phyloP scores from a whole-genome alignment of 2,329 filamentous ascomycete species.

The Aspergillus sp. region DNA sequence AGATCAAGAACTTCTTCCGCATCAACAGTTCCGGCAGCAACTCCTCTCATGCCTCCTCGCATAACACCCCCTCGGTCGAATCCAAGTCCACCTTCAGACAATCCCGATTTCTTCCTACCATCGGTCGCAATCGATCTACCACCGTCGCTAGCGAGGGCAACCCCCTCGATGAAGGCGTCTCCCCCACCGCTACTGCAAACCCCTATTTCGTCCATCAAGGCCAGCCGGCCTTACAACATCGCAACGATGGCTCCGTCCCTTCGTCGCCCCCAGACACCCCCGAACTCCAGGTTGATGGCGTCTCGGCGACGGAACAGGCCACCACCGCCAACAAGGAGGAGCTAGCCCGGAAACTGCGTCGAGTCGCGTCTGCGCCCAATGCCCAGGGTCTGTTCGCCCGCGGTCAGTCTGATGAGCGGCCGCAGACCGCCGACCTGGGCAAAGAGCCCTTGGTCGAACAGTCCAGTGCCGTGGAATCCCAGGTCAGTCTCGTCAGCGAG shows the following conservation, averaged over 20 bases:
- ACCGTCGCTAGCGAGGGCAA: slow-evolving; percentile 94
- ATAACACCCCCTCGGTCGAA: slow-evolving; percentile 41
- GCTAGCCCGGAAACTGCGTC: slow-evolving; percentile 83
- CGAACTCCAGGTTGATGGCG: slow-evolving; percentile 68
- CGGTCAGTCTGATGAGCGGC: slow-evolving; percentile 62
- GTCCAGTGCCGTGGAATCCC: slow-evolving; percentile 50
- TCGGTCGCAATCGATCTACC: slow-evolving; percentile 81
- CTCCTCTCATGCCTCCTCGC: slow-evolving; percentile 25
- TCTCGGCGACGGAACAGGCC: slow-evolving; percentile 63
- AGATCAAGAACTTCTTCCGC: slow-evolving; percentile 68
- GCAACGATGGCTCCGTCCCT: slow-evolving; percentile 89
- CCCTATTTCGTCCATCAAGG: slow-evolving; percentile 98
- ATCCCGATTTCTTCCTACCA: slow-evolving; percentile 82
- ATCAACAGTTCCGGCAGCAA: slow-evolving; percentile 57
- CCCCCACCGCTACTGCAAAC: slow-evolving; percentile 90
- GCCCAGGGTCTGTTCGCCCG: slow-evolving; percentile 83
- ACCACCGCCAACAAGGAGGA: slow-evolving; percentile 87
- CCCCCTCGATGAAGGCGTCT: slow-evolving; percentile 80
- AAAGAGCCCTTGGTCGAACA: slow-evolving; percentile 72
- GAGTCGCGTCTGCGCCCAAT: slow-evolving; percentile 95
- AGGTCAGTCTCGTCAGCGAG: slow-evolving; percentile 54
- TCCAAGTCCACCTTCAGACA: slow-evolving; percentile 71
- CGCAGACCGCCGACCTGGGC: slow-evolving; percentile 79
- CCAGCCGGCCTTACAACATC: slow-evolving; percentile 86
- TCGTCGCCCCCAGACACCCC: slow-evolving; percentile 91